Evolutionary conservation across 2,329 filamentous ascomycete genomes (phyloP), one percentile per base, ranked within the genome.

Genomic region (Fragosphaeria purpurea): DNA sequence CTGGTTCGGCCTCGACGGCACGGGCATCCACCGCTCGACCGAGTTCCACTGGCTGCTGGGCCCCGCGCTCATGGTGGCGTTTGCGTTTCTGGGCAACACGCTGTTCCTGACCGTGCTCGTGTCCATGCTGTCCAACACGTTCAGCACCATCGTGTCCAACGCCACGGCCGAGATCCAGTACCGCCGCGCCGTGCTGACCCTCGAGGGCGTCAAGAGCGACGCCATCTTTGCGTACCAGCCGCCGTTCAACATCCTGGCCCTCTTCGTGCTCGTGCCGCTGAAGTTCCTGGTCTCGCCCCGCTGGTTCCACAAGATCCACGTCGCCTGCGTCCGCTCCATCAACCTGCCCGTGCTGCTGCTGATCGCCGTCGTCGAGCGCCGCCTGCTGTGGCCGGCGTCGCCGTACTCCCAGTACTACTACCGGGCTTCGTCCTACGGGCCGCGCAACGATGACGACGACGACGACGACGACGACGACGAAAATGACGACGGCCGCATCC

Each of bases 291-390:
- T 88, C 38, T 82, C 80, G n/a, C 80, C 85, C 0, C 81, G 88
- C 43, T 91, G 86, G 86, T 93, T 93, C 62, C 88, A 94, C 71
- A 93, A 91, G 67, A 85, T 91, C 60, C 89, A 94, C 62, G 86
- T 94, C 51, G 79, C 82, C 52, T 78, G 79, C 8, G 83, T 93
- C 30, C 81, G 86, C 39, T 68, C 82, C 7, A 75, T 90, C 59
- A 93, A 93, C 64, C 73, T 86, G 3, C 88, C 88, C 0, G 70
- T 90, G 5, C 72, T 94, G 2, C 73, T 91, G 4, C 59, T 84
- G 53, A 85, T 94, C 53, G 80, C 82, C 13, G 67, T 82, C 22
- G 76, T 82, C 55, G 88, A 94, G 65, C 80, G 88, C 47, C 76
- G 77, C 6, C 70, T 80, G 8, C 74, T 90, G 12, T 88, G 85